Conservation (phyloP, 768 basidiomycete species). For the button mushroom (Agaricus bisporus) region DNA sequence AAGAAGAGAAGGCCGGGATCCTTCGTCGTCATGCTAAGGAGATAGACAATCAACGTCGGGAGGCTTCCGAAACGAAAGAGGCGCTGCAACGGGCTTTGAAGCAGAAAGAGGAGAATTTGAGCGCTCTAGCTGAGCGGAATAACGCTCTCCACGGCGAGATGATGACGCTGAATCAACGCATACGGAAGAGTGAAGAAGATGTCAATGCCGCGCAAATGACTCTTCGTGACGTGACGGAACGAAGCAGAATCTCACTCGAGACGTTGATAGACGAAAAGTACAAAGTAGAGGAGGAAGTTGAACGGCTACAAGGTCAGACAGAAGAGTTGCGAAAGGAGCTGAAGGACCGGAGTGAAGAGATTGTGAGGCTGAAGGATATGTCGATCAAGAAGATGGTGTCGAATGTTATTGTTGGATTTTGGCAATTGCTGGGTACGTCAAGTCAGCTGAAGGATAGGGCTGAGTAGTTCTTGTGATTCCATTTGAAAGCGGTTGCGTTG, state of each 20-base stretch:
- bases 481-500: not conserved
- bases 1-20: not conserved
- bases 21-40: slow-evolving; percentile 1
- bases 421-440: not conserved
- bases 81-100: not conserved
- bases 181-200: not conserved
- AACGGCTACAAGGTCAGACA: not conserved
- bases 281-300: not conserved
- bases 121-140: not conserved
- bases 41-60: not conserved
- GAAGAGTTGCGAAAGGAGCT: slow-evolving; percentile 1
- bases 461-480: not conserved
- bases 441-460: not conserved
- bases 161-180: not conserved
- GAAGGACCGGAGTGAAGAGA: not conserved
- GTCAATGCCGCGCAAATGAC: not conserved
- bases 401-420: not conserved
- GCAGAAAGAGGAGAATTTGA: not conserved
- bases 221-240: slow-evolving; percentile 1
- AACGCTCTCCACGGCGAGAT: not conserved
- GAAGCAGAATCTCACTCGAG: not conserved
- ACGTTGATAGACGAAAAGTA: slow-evolving; percentile 1
- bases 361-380: not conserved
- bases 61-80: not conserved
- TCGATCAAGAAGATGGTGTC: not conserved